Conservation (phyloP, 2,329 filamentous ascomycete genomes). For the Fusarium mundagurra region DNA sequence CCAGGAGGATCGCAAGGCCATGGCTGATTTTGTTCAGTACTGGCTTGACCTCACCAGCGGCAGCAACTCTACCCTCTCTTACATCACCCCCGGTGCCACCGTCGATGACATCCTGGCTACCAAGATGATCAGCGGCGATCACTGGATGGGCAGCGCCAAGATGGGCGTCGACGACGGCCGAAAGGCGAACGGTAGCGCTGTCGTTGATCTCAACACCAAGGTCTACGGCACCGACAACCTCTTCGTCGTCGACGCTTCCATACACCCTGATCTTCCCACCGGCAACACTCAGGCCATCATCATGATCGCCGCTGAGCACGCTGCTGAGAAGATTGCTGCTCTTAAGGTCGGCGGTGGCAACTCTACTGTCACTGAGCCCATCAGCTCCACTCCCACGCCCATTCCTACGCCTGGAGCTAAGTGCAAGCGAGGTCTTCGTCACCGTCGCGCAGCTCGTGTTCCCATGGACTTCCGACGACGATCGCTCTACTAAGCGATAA, state of each 20-base stretch:
- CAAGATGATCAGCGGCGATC: constrained; percentile 43
- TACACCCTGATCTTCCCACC: constrained; percentile 61
- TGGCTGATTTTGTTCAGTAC: constrained; percentile 40
- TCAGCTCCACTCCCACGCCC: constrained; percentile 9
- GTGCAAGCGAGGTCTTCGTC: constrained; percentile 7
- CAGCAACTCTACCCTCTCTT: constrained; percentile 37
- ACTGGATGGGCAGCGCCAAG: constrained; percentile 44
- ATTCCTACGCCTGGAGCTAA: constrained; percentile 9
- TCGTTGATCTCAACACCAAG: constrained; percentile 66
- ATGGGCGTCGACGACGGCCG: constrained; percentile 63
- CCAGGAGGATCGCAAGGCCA: constrained; percentile 38
- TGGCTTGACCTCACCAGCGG: constrained; percentile 36
- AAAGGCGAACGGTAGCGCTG: constrained; percentile 56
- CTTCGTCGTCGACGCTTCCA: constrained; percentile 69
- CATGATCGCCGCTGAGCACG: constrained; percentile 43
- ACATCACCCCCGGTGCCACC: constrained; percentile 36
- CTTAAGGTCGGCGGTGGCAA: constrained; percentile 20
- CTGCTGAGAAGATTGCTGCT: constrained; percentile 39
- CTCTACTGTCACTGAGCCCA: constrained; percentile 18
- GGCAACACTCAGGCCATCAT: constrained; percentile 44
- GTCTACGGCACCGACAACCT: constrained; percentile 70
- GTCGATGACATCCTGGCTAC: constrained; percentile 28
- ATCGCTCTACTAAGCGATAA: constrained; percentile 1
- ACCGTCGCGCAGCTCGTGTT: constrained; percentile 6
- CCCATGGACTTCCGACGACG: constrained; percentile 23